Conservation (phyloP, 2,329 filamentous ascomycete genomes). For the Chalaropsis thielavioides region DNA sequence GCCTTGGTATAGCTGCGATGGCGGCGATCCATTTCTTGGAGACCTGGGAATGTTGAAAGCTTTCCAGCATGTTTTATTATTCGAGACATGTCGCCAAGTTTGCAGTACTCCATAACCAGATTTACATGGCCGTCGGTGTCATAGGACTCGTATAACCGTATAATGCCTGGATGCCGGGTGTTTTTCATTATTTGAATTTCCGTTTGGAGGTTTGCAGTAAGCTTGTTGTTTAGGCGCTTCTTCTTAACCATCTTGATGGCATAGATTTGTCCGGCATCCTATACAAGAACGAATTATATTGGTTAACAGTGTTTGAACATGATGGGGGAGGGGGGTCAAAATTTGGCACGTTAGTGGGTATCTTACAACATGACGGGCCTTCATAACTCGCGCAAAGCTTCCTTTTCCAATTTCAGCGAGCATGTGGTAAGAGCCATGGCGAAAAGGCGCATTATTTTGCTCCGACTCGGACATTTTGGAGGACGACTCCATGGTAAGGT, state of each 20-base stretch:
- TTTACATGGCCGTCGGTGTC: conserved; percentile 82
- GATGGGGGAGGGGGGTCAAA: neutral
- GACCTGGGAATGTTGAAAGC: conserved; percentile 63
- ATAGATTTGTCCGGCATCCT: conserved; percentile 7
- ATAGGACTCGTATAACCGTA: conserved; percentile 86
- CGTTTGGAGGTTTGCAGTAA: conserved; percentile 87
- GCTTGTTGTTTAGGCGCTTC: conserved; percentile 80
- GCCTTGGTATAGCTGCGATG: conserved; percentile 78
- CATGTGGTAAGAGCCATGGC: conserved; percentile 15
- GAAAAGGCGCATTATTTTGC: conserved; percentile 11
- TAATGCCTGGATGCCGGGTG: conserved; percentile 90
- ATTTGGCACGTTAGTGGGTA: neutral
- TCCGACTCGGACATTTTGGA: conserved; percentile 17
- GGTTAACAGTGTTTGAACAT: neutral
- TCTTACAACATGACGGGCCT: conserved; percentile 15
- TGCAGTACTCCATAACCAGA: conserved; percentile 96
- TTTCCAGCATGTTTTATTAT: conserved; percentile 92
- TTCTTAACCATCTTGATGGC: conserved; percentile 96
- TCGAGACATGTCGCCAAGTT: conserved; percentile 80
- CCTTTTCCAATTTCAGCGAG: conserved; percentile 15
- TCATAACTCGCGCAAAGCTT: conserved; percentile 18
- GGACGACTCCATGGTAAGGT: conserved; percentile 13
- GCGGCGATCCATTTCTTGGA: conserved; percentile 79
- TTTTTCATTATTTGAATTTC: conserved; percentile 94
- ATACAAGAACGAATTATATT: neutral